These are phyloP conservation scores for Davidsoniella eucalypti DNA, from an alignment of 2,329 filamentous ascomycete species.

Conservation along the genomic window DNA sequence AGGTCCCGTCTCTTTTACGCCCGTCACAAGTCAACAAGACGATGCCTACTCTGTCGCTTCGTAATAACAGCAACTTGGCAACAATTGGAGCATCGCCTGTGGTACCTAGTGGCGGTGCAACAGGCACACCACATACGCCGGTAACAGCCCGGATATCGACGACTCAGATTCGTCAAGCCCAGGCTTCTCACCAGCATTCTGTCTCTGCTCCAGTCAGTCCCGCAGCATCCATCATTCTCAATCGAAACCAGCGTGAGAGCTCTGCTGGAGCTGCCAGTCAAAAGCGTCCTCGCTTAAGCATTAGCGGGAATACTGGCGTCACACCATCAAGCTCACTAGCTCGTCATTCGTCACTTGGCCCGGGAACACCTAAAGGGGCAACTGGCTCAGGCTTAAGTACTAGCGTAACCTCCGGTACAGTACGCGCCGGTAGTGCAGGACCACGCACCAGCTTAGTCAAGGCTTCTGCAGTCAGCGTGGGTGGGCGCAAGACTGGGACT, in stretches of 20 bases:
- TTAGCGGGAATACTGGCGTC: constrained; percentile 31
- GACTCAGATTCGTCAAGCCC: constrained; percentile 32
- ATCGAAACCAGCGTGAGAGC: constrained; percentile 37
- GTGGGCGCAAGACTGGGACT: constrained; percentile 30
- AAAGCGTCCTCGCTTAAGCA: constrained; percentile 32
- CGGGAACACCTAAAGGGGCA: constrained; percentile 40
- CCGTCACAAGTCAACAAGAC: constrained; percentile 37
- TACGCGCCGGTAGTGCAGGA: constrained; percentile 41
- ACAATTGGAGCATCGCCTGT: constrained; percentile 1
- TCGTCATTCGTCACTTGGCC: constrained; percentile 45
- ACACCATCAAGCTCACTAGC: constrained; percentile 41
- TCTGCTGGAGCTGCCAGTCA: constrained; percentile 35
- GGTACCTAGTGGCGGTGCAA: not conserved
- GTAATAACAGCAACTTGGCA: constrained; percentile 4
- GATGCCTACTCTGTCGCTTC: constrained; percentile 16
- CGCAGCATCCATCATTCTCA: constrained; percentile 42
- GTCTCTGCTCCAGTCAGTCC: constrained; percentile 44
- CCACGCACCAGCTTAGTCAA: constrained; percentile 36
- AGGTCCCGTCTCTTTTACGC: constrained; percentile 45
- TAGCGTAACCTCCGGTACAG: constrained; percentile 18
- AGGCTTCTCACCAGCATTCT: constrained; percentile 30
- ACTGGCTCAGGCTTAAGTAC: constrained; percentile 16
- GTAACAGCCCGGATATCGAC: constrained; percentile 22
- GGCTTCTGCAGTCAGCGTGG: constrained; percentile 21
- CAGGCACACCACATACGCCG: constrained; percentile 21